Conservation (phyloP, 306 rosid species). For the Vigna hirtella region DNA sequence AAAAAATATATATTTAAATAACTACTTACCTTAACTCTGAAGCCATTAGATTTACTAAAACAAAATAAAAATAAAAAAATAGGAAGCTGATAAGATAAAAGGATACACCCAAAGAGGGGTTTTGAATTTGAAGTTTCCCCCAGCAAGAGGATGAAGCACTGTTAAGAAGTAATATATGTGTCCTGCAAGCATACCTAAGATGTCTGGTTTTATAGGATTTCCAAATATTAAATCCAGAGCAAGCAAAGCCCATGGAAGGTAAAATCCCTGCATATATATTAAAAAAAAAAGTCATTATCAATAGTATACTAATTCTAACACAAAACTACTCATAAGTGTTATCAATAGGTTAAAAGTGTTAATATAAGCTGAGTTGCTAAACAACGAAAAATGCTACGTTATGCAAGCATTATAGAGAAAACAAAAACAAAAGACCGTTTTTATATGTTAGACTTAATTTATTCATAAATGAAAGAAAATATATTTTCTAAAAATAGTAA, state of each 20-base stretch:
- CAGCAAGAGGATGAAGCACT: constrained; percentile 80
- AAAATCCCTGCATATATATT: constrained; percentile 58
- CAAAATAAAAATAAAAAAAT: too few relatives aligned
- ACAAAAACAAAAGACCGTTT: too few relatives aligned
- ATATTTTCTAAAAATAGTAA: too few relatives aligned
- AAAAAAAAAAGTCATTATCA: neutral
- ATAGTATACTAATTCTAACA: neutral
- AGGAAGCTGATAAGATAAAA: constrained; percentile 3
- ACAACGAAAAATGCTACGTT: too few relatives aligned
- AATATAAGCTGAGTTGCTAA: neutral
- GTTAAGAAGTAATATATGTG: constrained; percentile 78
- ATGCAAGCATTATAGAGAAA: too few relatives aligned
- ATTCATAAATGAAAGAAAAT: too few relatives aligned
- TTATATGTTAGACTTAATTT: too few relatives aligned
- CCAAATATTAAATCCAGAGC: constrained; percentile 63
- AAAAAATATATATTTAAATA: too few relatives aligned
- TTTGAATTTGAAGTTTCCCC: constrained; percentile 63
- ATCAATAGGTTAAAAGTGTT: neutral
- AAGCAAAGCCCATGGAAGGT: constrained; percentile 77
- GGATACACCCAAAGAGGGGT: constrained; percentile 85
- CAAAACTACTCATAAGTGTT: neutral
- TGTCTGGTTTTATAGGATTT: constrained; percentile 49
- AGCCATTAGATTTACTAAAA: too few relatives aligned
- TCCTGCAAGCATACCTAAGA: constrained; percentile 72
- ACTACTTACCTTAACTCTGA: too few relatives aligned